These are phyloP conservation scores for Solanum tarijense DNA, from an alignment of 257 asterid species.

Conservation along the genomic window DNA sequence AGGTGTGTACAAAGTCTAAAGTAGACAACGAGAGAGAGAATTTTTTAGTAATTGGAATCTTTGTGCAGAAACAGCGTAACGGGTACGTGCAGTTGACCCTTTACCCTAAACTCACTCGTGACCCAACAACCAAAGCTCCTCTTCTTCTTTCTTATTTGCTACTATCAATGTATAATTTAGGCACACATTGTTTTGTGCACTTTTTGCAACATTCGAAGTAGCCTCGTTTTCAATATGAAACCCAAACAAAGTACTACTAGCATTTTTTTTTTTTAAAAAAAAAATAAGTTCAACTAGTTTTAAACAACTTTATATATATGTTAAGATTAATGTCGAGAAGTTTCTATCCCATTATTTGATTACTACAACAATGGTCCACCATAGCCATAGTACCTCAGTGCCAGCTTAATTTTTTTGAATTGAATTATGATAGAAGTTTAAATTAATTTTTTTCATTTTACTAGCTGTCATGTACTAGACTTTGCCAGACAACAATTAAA, in stretches of 20 bases:
- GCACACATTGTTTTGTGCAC: background rate
- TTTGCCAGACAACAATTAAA: background rate
- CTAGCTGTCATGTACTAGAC: background rate
- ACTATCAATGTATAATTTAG: background rate
- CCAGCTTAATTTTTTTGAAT: background rate
- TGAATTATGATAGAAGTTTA: background rate
- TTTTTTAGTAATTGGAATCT: slow-evolving; percentile 18
- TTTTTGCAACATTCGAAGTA: background rate
- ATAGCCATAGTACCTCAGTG: background rate
- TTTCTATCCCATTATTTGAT: background rate
- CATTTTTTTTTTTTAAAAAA: too few relatives aligned
- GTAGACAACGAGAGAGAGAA: background rate
- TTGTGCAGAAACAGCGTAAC: slow-evolving; percentile 24
- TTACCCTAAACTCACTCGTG: background rate
- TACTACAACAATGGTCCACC: background rate
- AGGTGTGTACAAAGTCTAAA: background rate
- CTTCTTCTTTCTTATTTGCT: background rate
- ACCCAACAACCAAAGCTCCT: background rate
- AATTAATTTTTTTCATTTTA: background rate
- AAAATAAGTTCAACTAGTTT: background rate
- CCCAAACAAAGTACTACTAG: background rate
- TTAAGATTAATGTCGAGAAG: background rate
- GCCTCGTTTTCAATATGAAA: background rate
- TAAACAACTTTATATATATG: background rate
- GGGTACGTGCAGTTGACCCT: slow-evolving; percentile 30